Percentiles rank a stretch among this genome's conserved stretches.
phyloP scores from a whole-genome alignment of 768 basidiomycete genomes.

The Termitomyces sp. region DNA sequence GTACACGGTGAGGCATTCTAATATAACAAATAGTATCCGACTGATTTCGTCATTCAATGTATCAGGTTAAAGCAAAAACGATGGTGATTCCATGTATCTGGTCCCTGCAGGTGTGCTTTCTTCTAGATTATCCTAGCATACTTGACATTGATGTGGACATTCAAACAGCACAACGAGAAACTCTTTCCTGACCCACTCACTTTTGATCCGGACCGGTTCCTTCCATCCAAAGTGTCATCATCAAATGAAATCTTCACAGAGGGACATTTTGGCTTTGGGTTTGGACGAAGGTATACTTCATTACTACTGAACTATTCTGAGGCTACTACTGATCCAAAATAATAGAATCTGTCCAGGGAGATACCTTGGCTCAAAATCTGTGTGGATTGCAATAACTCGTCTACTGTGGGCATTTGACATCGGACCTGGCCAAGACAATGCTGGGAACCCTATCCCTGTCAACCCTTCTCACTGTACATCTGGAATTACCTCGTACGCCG shows the following conservation, averaged over 20 bases:
- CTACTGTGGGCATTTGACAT: constrained; percentile 8
- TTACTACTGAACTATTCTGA: no score
- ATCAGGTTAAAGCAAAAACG: constrained; percentile 4
- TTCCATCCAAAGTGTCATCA: background rate
- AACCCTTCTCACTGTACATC: constrained; percentile 4
- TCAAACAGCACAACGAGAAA: constrained; percentile 1
- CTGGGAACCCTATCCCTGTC: background rate
- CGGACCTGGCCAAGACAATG: background rate
- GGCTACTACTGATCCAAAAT: no score
- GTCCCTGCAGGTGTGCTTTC: constrained; percentile 1
- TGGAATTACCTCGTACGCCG: background rate
- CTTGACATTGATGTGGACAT: no score
- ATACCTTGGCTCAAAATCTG: constrained; percentile 6
- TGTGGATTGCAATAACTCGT: constrained; percentile 6
- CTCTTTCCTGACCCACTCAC: background rate
- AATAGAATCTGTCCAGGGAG: background rate
- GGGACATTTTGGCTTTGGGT: constrained; percentile 1
- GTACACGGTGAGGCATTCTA: background rate
- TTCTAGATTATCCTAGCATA: no score
- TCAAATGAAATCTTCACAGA: background rate
- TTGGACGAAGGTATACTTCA: background rate
- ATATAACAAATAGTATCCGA: background rate
- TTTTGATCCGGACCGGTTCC: constrained; percentile 1
- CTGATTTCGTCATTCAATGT: background rate
- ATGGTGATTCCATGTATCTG: constrained; percentile 5